phyloP scores from a whole-genome alignment of 2,329 filamentous ascomycete genomes.

The Sporothrix globosa region DNA sequence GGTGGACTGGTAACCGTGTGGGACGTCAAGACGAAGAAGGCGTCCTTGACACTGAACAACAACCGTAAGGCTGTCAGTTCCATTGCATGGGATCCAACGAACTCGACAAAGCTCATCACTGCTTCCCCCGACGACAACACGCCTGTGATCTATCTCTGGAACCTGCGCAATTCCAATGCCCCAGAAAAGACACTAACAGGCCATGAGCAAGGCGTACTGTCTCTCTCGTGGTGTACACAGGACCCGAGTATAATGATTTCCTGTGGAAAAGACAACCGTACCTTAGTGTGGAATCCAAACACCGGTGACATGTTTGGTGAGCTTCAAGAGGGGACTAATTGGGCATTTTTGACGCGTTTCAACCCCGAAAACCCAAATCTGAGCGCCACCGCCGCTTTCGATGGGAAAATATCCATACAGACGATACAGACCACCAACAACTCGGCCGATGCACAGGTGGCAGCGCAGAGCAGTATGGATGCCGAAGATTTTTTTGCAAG shows the following conservation, averaged over 20 bases:
- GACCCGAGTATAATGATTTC: constrained; percentile 88
- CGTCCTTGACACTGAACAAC: constrained; percentile 93
- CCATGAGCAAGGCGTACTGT: constrained; percentile 93
- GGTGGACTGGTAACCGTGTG: constrained; percentile 97
- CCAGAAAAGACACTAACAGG: constrained; percentile 85
- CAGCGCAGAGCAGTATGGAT: constrained; percentile 71
- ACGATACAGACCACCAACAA: constrained; percentile 92
- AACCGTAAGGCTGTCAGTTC: constrained; percentile 93
- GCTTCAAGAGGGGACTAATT: constrained; percentile 97
- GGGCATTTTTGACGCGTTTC: constrained; percentile 95
- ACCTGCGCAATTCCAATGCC: constrained; percentile 92
- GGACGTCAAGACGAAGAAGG: constrained; percentile 98
- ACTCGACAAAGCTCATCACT: constrained; percentile 90
- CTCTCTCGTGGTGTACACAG: constrained; percentile 91
- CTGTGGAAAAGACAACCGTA: constrained; percentile 94
- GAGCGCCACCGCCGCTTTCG: constrained; percentile 93
- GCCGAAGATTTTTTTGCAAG: constrained; percentile 96
- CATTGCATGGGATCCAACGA: constrained; percentile 95
- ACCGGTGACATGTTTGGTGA: constrained; percentile 87
- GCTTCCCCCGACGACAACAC: constrained; percentile 87
- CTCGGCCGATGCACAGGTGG: constrained; percentile 64
- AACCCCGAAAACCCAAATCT: constrained; percentile 91
- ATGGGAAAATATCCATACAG: constrained; percentile 92
- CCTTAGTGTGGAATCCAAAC: constrained; percentile 93
- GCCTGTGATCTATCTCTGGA: constrained; percentile 89